A percentile compares a stretch with the other conserved stretches of the same genome.
Conservation (phyloP, 768 basidiomycete genomes). For the Omphalotus guepiniiformis region DNA sequence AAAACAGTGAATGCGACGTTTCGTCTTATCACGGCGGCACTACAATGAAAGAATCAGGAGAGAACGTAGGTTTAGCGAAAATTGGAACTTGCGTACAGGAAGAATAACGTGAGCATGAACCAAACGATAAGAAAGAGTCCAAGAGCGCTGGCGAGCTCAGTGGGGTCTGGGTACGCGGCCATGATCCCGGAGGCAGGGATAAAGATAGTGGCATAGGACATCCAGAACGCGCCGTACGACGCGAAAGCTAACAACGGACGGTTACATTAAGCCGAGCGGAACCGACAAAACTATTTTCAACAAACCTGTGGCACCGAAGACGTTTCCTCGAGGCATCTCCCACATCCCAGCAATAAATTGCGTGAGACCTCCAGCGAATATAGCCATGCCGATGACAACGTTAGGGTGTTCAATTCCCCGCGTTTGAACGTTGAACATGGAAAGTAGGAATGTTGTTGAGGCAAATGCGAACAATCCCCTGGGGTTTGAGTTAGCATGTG, state of each 20-base stretch:
- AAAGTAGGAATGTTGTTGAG: conserved; percentile 67
- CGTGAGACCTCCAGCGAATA: conserved; percentile 71
- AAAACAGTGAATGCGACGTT: conserved; percentile 4
- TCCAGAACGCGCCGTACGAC: conserved; percentile 76
- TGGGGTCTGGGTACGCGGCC: conserved; percentile 39
- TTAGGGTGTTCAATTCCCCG: conserved; percentile 50
- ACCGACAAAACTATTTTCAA: conserved; percentile 7
- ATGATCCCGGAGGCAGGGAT: conserved; percentile 60
- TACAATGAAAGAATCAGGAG: not conserved
- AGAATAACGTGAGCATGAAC: conserved; percentile 60
- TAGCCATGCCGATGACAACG: conserved; percentile 71
- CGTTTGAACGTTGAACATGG: conserved; percentile 57
- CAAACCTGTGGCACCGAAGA: conserved; percentile 64
- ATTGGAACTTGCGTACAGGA: conserved; percentile 50
- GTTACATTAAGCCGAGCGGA: not conserved
- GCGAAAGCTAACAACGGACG: conserved; percentile 47
- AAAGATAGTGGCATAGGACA: conserved; percentile 68
- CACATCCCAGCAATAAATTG: conserved; percentile 84
- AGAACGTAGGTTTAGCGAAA: not conserved
- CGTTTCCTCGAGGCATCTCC: conserved; percentile 60
- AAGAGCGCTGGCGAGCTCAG: conserved; percentile 50
- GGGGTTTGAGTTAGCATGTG: not conserved
- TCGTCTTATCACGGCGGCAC: conserved; percentile 5
- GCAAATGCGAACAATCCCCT: conserved; percentile 46
- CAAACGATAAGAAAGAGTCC: conserved; percentile 67